Evolutionary conservation across 306 rosid genomes (phyloP).

Genomic region (Dalbergia oliveri): DNA sequence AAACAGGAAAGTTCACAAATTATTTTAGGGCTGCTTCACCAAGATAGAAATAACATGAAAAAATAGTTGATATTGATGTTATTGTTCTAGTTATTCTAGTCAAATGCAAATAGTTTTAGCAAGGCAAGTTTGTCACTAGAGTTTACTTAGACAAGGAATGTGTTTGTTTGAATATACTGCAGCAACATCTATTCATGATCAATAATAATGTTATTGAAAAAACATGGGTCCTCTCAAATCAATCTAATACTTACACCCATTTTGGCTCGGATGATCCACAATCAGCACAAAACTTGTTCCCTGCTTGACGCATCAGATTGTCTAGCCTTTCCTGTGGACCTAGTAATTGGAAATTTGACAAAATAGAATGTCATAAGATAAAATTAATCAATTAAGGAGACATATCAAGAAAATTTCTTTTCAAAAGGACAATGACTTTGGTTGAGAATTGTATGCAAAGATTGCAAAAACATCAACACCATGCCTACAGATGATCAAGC

Average conservation of each 20-base stretch:
- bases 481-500: neutral
- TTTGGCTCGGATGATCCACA: constrained; percentile 94
- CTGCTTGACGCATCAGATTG: constrained; percentile 67
- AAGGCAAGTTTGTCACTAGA: neutral
- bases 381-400: neutral
- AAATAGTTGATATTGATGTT: neutral
- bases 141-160: neutral
- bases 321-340: constrained; percentile 80
- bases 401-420: neutral
- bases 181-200: constrained; percentile 5
- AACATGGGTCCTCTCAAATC: neutral
- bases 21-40: constrained; percentile 9
- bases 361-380: constrained; percentile 15
- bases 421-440: neutral
- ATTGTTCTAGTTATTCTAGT: neutral
- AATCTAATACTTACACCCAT: constrained; percentile 89
- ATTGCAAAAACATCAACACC: neutral
- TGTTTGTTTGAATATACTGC: neutral
- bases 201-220: constrained; percentile 22
- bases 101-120: constrained; percentile 18
- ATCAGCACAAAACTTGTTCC: constrained; percentile 85
- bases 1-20: neutral
- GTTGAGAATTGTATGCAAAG: neutral
- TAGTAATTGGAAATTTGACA: constrained; percentile 46
- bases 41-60: neutral